A percentile compares a stretch with the other conserved stretches of the same genome.
Evolutionary conservation across 345 rosid species (phyloP).

Genomic region (Gossypium thurberi): DNA sequence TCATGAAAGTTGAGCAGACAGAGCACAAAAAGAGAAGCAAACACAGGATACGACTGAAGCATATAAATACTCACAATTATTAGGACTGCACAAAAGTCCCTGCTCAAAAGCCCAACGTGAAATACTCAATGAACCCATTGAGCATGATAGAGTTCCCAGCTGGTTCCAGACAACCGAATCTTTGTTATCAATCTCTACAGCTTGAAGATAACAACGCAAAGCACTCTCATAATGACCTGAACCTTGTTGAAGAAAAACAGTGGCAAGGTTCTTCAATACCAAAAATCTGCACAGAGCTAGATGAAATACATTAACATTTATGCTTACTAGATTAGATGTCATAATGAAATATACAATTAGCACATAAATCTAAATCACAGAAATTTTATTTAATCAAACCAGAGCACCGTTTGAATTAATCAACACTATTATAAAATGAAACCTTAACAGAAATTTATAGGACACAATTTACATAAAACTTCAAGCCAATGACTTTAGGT

Average conservation of each 20-base stretch:
- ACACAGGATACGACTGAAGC: neutral
- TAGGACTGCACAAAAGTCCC: constrained; percentile 97
- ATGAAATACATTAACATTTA: neutral
- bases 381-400: neutral
- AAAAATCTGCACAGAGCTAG: constrained; percentile 59
- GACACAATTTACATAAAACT: neutral
- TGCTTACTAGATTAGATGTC: neutral
- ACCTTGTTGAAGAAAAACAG: constrained; percentile 88
- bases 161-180: constrained; percentile 99
- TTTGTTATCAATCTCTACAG: constrained; percentile 89
- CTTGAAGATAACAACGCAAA: constrained; percentile 87
- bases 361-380: neutral
- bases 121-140: constrained; percentile 82
- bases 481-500: neutral
- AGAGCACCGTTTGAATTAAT: neutral
- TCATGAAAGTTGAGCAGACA: neutral
- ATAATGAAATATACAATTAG: neutral
- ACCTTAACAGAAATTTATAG: neutral
- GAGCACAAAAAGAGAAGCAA: neutral
- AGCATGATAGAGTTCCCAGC: constrained; percentile 93
- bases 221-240: constrained; percentile 76
- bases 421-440: neutral
- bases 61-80: constrained; percentile 58
- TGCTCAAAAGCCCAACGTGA: constrained; percentile 99
- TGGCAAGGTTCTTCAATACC: constrained; percentile 87